Conservation (phyloP, 1,284 basidiomycete genomes). For the Heterobasidion irregulare region DNA sequence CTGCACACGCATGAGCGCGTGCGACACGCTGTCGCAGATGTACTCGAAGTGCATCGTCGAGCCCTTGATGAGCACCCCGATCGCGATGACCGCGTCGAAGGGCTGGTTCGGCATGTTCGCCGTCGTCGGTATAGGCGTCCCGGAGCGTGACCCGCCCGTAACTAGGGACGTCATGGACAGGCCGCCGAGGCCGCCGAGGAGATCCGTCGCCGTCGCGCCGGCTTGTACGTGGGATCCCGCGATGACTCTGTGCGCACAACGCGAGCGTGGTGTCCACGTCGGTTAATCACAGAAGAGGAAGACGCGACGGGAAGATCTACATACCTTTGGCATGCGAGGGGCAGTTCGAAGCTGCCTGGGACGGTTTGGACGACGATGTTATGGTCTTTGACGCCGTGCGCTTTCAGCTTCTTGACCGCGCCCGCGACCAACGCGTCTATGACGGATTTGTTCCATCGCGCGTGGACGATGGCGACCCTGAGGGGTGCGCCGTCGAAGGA, state of each 20-base stretch:
- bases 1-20: slow-evolving; percentile 91
- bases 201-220: slow-evolving; percentile 63
- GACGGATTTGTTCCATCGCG: slow-evolving; percentile 85
- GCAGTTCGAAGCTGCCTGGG: slow-evolving; percentile 92
- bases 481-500: slow-evolving; percentile 72
- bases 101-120: slow-evolving; percentile 47
- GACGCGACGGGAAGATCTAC: slow-evolving; percentile 10
- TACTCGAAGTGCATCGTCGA: slow-evolving; percentile 98
- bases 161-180: slow-evolving; percentile 24
- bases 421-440: slow-evolving; percentile 82
- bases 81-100: slow-evolving; percentile 93
- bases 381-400: slow-evolving; percentile 78
- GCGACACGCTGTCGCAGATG: slow-evolving; percentile 89
- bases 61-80: slow-evolving; percentile 97
- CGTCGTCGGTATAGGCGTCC: slow-evolving; percentile 37
- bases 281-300: neutral
- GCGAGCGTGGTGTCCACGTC: neutral
- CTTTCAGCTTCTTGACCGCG: slow-evolving; percentile 69
- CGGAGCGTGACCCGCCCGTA: slow-evolving; percentile 33
- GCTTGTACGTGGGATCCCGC: slow-evolving; percentile 79
- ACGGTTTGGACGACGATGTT: slow-evolving; percentile 92
- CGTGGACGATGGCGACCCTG: slow-evolving; percentile 86
- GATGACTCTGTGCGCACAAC: slow-evolving; percentile 52
- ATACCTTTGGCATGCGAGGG: slow-evolving; percentile 76
- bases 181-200: slow-evolving; percentile 58